Percentiles rank a stretch among this genome's conserved stretches.
These are phyloP conservation scores for Epichloe bromicola DNA, from an alignment of 2,329 filamentous ascomycete genomes.

Conservation along the genomic window DNA sequence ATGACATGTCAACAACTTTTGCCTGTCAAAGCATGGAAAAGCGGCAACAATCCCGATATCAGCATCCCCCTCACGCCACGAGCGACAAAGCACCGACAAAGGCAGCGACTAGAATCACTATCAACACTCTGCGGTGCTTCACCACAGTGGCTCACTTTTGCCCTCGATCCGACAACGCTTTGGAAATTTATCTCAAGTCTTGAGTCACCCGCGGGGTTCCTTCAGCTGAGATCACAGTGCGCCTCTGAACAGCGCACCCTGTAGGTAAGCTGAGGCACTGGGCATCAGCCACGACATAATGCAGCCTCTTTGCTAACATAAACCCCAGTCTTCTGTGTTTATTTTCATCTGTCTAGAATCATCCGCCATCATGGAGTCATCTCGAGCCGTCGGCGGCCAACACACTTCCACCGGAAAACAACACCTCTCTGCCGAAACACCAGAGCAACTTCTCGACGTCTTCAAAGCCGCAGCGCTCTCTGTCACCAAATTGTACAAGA, in stretches of 20 bases:
- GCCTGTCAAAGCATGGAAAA: neutral
- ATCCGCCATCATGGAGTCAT: constrained; percentile 7
- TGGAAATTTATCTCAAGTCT: neutral
- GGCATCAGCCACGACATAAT: neutral
- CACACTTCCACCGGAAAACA: constrained; percentile 17
- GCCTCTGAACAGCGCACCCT: neutral
- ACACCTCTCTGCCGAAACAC: constrained; percentile 24
- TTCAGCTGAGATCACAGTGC: neutral
- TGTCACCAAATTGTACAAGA: constrained; percentile 94
- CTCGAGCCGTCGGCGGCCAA: constrained; percentile 1
- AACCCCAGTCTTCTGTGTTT: neutral
- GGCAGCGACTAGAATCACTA: neutral
- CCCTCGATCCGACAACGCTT: neutral
- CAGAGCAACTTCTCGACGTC: constrained; percentile 64
- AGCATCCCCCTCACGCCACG: neutral
- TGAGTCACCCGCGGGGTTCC: constrained; percentile 3
- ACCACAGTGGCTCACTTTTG: neutral
- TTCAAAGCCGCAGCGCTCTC: constrained; percentile 90
- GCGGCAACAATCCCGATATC: neutral
- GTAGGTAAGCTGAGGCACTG: neutral
- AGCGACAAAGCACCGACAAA: neutral
- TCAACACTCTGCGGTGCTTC: neutral
- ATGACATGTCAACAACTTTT: constrained; percentile 4
- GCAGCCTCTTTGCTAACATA: neutral
- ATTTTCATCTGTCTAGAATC: neutral